Evolutionary conservation across 768 basidiomycete species (phyloP).

Genomic region (Lactarius pseudohatsudake): DNA sequence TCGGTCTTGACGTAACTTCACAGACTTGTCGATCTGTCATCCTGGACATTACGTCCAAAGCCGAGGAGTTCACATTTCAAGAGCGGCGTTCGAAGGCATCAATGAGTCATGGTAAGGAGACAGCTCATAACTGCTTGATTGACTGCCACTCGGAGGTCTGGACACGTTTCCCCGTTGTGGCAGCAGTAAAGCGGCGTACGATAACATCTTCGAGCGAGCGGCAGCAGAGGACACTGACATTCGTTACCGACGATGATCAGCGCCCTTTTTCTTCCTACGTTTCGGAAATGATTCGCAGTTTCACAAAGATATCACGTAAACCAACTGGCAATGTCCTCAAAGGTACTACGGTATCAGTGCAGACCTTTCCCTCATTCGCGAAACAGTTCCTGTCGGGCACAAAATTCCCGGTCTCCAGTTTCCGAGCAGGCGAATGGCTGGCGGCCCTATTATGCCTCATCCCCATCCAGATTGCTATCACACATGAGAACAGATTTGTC

Average conservation of each 20-base stretch:
- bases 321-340: slow-evolving; percentile 48
- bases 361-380: slow-evolving; percentile 34
- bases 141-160: slow-evolving; percentile 4
- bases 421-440: not conserved
- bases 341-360: slow-evolving; percentile 37
- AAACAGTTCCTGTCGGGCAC: not conserved
- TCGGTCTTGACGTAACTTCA: slow-evolving; percentile 36
- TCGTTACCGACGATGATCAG: slow-evolving; percentile 28
- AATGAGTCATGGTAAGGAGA: slow-evolving; percentile 27
- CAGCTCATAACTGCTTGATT: slow-evolving; percentile 40
- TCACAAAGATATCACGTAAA: slow-evolving; percentile 51
- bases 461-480: slow-evolving; percentile 22
- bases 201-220: slow-evolving; percentile 30
- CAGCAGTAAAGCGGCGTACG: not conserved
- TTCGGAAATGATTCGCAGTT: slow-evolving; percentile 42
- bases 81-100: slow-evolving; percentile 38
- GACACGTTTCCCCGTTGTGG: not conserved
- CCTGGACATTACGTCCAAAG: slow-evolving; percentile 52
- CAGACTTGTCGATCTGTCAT: slow-evolving; percentile 42
- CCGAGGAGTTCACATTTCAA: slow-evolving; percentile 34
- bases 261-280: slow-evolving; percentile 45
- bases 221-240: slow-evolving; percentile 35
- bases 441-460: not conserved
- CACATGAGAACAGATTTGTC: slow-evolving; percentile 57
- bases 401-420: slow-evolving; percentile 31